Evolutionary conservation across 2,329 filamentous ascomycete species (phyloP).

Genomic region (Fusarium sulawesiense): DNA sequence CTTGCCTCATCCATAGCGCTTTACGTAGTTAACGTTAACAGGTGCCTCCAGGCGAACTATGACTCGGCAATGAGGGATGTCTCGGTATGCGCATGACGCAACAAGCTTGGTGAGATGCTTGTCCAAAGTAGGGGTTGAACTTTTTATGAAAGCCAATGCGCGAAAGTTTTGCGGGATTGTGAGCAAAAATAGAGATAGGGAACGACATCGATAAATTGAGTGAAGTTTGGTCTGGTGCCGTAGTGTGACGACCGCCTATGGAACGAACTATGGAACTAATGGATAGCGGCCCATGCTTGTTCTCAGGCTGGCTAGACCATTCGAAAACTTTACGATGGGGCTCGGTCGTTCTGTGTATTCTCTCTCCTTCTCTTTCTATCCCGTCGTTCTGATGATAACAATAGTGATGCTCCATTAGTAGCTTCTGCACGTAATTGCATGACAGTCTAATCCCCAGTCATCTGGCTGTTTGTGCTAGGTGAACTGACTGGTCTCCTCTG

Average conservation of each 20-base stretch:
- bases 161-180: conserved; percentile 35
- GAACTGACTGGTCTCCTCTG: conserved; percentile 13
- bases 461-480: background rate
- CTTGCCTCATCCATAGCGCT: conserved; percentile 55
- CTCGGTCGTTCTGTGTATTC: conserved; percentile 13
- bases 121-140: conserved; percentile 17
- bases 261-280: conserved; percentile 5
- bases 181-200: conserved; percentile 35
- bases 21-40: conserved; percentile 42
- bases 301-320: conserved; percentile 37
- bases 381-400: background rate
- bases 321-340: conserved; percentile 30
- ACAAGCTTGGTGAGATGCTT: conserved; percentile 34
- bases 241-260: conserved; percentile 16
- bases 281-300: conserved; percentile 23
- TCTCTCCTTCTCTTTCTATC: conserved; percentile 1
- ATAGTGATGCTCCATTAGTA: background rate
- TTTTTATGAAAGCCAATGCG: conserved; percentile 34
- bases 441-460: background rate
- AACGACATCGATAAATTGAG: conserved; percentile 25
- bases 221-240: conserved; percentile 5
- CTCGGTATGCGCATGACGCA: conserved; percentile 54
- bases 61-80: conserved; percentile 47
- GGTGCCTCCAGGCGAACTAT: conserved; percentile 47
- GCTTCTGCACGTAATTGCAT: conserved; percentile 8